Conservation (phyloP, 192 early-diverging fungal genomes). For the Mortierella claussenii region DNA sequence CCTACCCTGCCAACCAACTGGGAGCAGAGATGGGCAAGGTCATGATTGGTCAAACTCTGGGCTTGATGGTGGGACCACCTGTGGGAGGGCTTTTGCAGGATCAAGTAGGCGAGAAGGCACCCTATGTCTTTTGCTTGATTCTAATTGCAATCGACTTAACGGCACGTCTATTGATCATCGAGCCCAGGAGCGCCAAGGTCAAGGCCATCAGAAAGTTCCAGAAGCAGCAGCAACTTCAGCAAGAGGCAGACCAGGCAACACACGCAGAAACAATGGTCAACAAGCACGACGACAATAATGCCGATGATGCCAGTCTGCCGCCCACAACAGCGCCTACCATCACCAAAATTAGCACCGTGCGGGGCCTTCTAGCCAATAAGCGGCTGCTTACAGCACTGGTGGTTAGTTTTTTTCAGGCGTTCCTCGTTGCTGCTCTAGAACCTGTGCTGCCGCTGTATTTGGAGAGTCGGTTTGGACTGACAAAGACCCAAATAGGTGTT, state of each 20-base stretch:
- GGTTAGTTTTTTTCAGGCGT: conserved; percentile 34
- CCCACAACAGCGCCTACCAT: not conserved
- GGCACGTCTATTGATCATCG: conserved; percentile 54
- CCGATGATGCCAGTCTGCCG: no score
- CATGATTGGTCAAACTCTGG: conserved; percentile 54
- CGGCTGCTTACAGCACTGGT: conserved; percentile 26
- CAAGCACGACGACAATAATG: no score
- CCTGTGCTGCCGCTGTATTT: conserved; percentile 55
- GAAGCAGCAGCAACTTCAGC: no score
- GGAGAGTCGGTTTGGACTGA: conserved; percentile 42
- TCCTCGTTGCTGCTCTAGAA: conserved; percentile 42
- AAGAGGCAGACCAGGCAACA: no score
- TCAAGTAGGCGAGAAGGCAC: conserved; percentile 51
- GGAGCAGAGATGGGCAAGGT: conserved; percentile 60
- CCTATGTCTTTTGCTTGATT: conserved; percentile 57
- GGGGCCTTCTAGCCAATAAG: conserved; percentile 17
- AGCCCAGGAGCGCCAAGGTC: conserved; percentile 46
- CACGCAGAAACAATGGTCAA: no score
- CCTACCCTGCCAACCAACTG: conserved; percentile 51
- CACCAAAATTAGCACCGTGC: conserved; percentile 12
- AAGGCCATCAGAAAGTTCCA: conserved; percentile 39
- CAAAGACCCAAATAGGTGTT: conserved; percentile 52
- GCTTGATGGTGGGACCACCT: conserved; percentile 57
- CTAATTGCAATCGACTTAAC: conserved; percentile 52
- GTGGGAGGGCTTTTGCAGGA: conserved; percentile 55